phyloP scores from a whole-genome alignment of 305 asterid species.

The Plantago coronopus region DNA sequence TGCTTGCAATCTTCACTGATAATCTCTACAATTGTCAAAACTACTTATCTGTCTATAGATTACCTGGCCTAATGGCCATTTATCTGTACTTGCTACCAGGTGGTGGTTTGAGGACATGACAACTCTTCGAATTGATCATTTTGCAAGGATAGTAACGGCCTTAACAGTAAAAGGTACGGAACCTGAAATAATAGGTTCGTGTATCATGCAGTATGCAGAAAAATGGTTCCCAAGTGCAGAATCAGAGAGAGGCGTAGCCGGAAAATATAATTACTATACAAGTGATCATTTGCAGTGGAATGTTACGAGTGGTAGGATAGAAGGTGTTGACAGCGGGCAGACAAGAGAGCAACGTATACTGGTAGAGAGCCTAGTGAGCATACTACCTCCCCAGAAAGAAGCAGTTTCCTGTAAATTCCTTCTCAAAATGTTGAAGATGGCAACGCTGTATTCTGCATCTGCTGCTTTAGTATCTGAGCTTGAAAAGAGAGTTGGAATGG shows the following conservation, averaged over 20 bases:
- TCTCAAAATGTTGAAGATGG: slow-evolving; percentile 59
- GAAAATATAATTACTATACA: slow-evolving; percentile 23
- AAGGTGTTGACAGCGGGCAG: slow-evolving; percentile 34
- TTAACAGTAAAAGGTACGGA: slow-evolving; percentile 53
- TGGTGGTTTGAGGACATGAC: slow-evolving; percentile 70
- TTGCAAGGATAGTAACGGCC: slow-evolving; percentile 54
- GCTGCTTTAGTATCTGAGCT: slow-evolving; percentile 73
- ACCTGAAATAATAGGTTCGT: slow-evolving; percentile 59
- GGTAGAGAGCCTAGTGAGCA: slow-evolving; percentile 43
- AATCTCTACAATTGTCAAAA: too few species aligned
- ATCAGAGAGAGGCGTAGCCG: slow-evolving; percentile 29
- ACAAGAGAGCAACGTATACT: slow-evolving; percentile 48
- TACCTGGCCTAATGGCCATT: not conserved
- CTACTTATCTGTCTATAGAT: too few species aligned
- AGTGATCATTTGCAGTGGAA: slow-evolving; percentile 55
- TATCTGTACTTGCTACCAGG: not conserved
- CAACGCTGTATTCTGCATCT: slow-evolving; percentile 55
- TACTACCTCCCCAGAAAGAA: slow-evolving; percentile 64
- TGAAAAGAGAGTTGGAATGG: slow-evolving; percentile 69
- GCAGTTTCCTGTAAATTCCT: slow-evolving; percentile 60
- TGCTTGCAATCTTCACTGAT: too few species aligned
- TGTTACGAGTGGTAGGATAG: slow-evolving; percentile 43
- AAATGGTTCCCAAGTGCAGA: slow-evolving; percentile 51
- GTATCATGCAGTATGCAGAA: slow-evolving; percentile 38
- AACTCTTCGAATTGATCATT: slow-evolving; percentile 59